phyloP scores from a whole-genome alignment of 306 rosid genomes.

The Alnus glutinosa region DNA sequence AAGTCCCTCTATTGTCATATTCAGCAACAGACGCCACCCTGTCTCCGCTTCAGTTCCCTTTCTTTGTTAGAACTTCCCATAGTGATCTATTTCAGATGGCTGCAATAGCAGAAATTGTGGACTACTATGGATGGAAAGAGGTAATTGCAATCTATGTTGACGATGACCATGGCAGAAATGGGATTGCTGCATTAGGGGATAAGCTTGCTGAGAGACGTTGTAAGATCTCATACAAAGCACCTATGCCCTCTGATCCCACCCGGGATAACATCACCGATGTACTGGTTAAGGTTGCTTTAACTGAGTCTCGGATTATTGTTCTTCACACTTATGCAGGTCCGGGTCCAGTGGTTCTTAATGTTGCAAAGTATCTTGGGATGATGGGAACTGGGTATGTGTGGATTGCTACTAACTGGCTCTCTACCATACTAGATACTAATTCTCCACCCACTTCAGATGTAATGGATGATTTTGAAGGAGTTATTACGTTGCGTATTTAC shows the following conservation, averaged over 20 bases:
- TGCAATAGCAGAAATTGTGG: conserved; percentile 78
- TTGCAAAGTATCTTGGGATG: conserved; percentile 79
- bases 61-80: conserved; percentile 69
- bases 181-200: conserved; percentile 69
- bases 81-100: conserved; percentile 81
- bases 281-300: conserved; percentile 75
- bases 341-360: conserved; percentile 52
- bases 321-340: conserved; percentile 48
- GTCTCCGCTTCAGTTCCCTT: conserved; percentile 89
- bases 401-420: conserved; percentile 79
- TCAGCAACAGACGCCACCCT: conserved; percentile 85
- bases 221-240: conserved; percentile 80
- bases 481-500: conserved; percentile 63
- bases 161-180: conserved; percentile 92
- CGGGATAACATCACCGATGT: conserved; percentile 54
- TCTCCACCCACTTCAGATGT: conserved; percentile 42
- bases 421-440: conserved; percentile 55
- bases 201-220: conserved; percentile 78
- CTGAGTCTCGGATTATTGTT: conserved; percentile 80
- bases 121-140: conserved; percentile 74
- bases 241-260: conserved; percentile 53
- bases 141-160: conserved; percentile 83
- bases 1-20: conserved; percentile 76
- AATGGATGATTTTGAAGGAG: conserved; percentile 69
- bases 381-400: conserved; percentile 86